Evolutionary conservation across 208 protist species (phyloP), one percentile per base, ranked within the genome.

Genomic region (Strigomonas culicis): DNA sequence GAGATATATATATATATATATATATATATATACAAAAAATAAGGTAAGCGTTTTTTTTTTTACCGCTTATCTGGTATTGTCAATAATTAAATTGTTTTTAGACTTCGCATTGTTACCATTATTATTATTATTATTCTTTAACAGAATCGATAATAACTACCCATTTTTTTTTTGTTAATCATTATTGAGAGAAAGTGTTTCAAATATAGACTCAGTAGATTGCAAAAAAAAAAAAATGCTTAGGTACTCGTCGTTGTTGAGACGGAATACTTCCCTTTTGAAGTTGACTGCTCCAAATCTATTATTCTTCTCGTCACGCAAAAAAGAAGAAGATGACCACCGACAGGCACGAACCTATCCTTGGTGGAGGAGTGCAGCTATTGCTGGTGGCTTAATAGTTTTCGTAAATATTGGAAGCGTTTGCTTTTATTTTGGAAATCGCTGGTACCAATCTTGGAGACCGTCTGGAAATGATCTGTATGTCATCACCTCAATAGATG

Each of bases 351-450:
- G 86, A n/a, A 68, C 86, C 60, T 76, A 77, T 15, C 90, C 86
- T n/a, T 93, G 90, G 90, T 95, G 90, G 87, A 75, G 91, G 56
- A 90, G 76, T 27, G 73, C 78, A 4, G 84, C 80, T 0, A 85
- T 93, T 59, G 75, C 88, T 60, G 75, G 32, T 7, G 86, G 84
- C 19, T 64, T 93, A 49, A 62, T 93, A 4, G 70, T 84, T 41
- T 89, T 93, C 58, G 82, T 93, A 36, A 86, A 92, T 34, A 59
- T 82, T 2, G 71, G 72, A 1, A 88, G 80, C 57, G 34, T 79
- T 7, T 68, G 57, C 10, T 82, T 77, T 44, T 92, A 93, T 53
- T 70, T 75, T 61, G 62, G 82, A 0, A 91, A 92, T 52, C 73
- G 84, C 10, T 82, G 68, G 73, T 93, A 93, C 51, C 82, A 93